These are phyloP conservation scores for Daucus carota DNA, from an alignment of 129 eudicot species.

Conservation along the genomic window DNA sequence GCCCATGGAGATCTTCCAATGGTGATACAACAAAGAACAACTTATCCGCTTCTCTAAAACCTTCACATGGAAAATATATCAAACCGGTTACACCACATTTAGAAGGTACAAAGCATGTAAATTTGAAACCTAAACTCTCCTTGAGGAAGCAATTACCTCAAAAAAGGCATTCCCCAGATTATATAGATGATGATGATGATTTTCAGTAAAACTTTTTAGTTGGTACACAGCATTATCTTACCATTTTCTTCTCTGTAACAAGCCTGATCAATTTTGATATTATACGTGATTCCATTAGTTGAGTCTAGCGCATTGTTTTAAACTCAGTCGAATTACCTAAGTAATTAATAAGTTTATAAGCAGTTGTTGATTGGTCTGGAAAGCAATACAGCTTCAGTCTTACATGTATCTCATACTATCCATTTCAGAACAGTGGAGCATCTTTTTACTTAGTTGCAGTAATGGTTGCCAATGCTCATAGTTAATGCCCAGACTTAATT, in stretches of 20 bases:
- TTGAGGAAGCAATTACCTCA: constrained; percentile 41
- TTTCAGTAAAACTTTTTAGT: constrained; percentile 12
- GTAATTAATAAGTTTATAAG: neutral
- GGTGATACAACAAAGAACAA: constrained; percentile 26
- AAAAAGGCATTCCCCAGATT: constrained; percentile 42
- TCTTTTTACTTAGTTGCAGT: too few relatives aligned
- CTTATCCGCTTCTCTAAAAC: constrained; percentile 33
- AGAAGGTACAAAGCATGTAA: constrained; percentile 32
- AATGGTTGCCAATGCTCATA: neutral
- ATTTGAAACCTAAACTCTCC: constrained; percentile 29
- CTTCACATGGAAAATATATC: constrained; percentile 27
- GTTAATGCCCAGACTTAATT: too few relatives aligned
- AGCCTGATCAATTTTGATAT: neutral
- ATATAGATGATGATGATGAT: constrained; percentile 34
- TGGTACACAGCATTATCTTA: constrained; percentile 9
- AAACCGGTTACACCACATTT: constrained; percentile 34
- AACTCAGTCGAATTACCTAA: neutral
- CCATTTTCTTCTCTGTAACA: neutral
- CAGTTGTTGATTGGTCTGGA: neutral
- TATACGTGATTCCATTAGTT: neutral
- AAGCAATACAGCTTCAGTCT: neutral
- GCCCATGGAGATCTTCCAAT: constrained; percentile 26
- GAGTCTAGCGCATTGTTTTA: neutral
- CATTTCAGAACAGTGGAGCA: neutral
- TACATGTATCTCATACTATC: neutral